Evolutionary conservation across 257 asterid species (phyloP).

Genomic region (Jaltomata sinuosa): DNA sequence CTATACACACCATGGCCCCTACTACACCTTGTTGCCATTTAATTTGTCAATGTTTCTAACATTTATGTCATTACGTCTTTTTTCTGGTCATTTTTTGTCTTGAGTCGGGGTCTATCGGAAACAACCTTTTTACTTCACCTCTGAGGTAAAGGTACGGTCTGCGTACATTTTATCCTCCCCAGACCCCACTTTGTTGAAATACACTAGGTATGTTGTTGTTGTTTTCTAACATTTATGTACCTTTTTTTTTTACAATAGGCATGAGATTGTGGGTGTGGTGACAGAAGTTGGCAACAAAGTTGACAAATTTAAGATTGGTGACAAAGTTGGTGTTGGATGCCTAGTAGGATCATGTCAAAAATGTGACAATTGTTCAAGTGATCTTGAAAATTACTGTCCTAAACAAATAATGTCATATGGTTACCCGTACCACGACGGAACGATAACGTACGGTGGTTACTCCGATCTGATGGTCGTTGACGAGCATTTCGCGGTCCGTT

Average conservation of each 20-base stretch:
- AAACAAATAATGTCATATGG: slow-evolving; percentile 8
- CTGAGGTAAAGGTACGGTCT: no score
- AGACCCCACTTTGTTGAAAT: no score
- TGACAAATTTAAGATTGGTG: slow-evolving; percentile 28
- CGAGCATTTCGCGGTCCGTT: slow-evolving; percentile 23
- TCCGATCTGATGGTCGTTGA: slow-evolving; percentile 28
- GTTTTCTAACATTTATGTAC: not conserved
- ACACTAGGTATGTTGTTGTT: no score
- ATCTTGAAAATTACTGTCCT: slow-evolving; percentile 30
- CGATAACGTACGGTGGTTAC: slow-evolving; percentile 36
- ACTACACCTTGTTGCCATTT: not conserved
- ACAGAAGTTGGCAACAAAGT: slow-evolving; percentile 41
- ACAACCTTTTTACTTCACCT: no score
- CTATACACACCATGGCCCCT: not conserved
- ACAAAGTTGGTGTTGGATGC: slow-evolving; percentile 44
- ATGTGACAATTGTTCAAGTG: slow-evolving; percentile 19
- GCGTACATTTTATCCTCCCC: no score
- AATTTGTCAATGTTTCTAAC: not conserved
- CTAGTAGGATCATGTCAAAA: slow-evolving; percentile 31
- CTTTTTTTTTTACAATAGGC: slow-evolving; percentile 8
- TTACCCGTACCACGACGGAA: slow-evolving; percentile 19
- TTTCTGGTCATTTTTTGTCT: no score
- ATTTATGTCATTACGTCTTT: no score
- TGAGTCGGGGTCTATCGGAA: no score
- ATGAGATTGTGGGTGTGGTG: slow-evolving; percentile 34